These are phyloP conservation scores for Leishmania mexicana DNA, from an alignment of 208 protist genomes.

Conservation along the genomic window DNA sequence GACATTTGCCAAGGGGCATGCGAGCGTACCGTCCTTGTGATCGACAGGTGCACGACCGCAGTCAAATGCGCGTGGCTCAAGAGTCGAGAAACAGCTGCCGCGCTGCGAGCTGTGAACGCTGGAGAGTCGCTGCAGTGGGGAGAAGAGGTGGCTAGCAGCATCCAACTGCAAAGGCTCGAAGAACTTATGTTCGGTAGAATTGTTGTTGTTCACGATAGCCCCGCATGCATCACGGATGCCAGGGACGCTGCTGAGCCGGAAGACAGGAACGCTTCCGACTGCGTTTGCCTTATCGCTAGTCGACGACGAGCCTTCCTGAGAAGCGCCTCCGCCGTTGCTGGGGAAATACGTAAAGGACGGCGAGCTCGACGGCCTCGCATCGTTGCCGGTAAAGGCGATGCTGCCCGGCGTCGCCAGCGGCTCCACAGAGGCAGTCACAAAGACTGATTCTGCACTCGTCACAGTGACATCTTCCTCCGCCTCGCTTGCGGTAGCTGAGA, in stretches of 20 bases:
- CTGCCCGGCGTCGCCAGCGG: background rate
- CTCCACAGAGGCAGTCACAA: background rate
- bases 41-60: background rate
- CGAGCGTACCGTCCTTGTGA: background rate
- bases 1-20: background rate
- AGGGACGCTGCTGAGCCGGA: background rate
- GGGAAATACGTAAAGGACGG: constrained; percentile 33
- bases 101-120: constrained; percentile 2
- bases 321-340: background rate
- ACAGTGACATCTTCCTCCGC: background rate
- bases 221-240: background rate
- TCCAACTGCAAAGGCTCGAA: constrained; percentile 29
- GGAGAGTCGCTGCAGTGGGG: constrained; percentile 6
- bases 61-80: background rate
- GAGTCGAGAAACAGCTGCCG: background rate
- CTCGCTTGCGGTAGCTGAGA: constrained; percentile 8
- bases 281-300: background rate
- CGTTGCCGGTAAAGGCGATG: background rate
- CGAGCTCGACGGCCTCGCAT: constrained; percentile 12
- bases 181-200: constrained; percentile 9
- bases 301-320: background rate
- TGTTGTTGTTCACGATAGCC: constrained; percentile 6
- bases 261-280: background rate
- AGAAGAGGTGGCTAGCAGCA: background rate
- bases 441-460: background rate